Conservation (phyloP, 2,329 filamentous ascomycete species). For the Exophiala dermatitidis region DNA sequence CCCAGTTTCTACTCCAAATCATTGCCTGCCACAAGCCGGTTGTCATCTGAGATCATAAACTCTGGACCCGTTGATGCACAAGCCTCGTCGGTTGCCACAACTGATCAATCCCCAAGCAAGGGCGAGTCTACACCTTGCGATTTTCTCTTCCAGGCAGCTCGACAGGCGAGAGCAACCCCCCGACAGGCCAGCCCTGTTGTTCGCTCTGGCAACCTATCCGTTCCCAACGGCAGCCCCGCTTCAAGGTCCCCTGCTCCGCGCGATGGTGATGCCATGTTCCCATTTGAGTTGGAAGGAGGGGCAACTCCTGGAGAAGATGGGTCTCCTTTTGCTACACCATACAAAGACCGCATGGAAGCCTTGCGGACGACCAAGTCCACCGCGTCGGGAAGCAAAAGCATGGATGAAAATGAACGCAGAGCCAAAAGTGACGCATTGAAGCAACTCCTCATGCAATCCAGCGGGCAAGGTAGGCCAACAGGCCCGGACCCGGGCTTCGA, state of each 20-base stretch:
- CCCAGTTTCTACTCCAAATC: slow-evolving; percentile 81
- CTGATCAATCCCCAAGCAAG: slow-evolving; percentile 33
- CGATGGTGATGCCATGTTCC: slow-evolving; percentile 53
- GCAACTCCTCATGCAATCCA: slow-evolving; percentile 38
- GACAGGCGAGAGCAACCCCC: slow-evolving; percentile 54
- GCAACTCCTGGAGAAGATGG: slow-evolving; percentile 41
- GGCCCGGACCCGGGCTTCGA: slow-evolving; percentile 27
- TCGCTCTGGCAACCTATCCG: slow-evolving; percentile 45
- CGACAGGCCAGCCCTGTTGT: slow-evolving; percentile 41
- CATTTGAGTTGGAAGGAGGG: slow-evolving; percentile 62
- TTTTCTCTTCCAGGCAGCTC: slow-evolving; percentile 81
- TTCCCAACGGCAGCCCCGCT: slow-evolving; percentile 38
- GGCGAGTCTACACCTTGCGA: slow-evolving; percentile 71
- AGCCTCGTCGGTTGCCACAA: slow-evolving; percentile 26
- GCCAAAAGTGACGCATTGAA: slow-evolving; percentile 42
- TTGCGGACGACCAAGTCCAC: slow-evolving; percentile 35
- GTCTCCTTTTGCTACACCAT: slow-evolving; percentile 59
- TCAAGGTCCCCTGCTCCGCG: slow-evolving; percentile 39
- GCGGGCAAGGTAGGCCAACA: slow-evolving; percentile 13
- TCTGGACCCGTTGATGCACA: slow-evolving; percentile 34
- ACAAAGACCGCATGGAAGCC: slow-evolving; percentile 41
- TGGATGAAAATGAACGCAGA: slow-evolving; percentile 37
- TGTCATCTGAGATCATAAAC: slow-evolving; percentile 32
- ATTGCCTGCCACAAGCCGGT: slow-evolving; percentile 53
- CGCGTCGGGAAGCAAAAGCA: slow-evolving; percentile 27